A percentile compares a stretch with the other conserved stretches of the same genome.
Evolutionary conservation across 2,329 filamentous ascomycete genomes (phyloP).

Genomic region (Arthrocladium fulminans): DNA sequence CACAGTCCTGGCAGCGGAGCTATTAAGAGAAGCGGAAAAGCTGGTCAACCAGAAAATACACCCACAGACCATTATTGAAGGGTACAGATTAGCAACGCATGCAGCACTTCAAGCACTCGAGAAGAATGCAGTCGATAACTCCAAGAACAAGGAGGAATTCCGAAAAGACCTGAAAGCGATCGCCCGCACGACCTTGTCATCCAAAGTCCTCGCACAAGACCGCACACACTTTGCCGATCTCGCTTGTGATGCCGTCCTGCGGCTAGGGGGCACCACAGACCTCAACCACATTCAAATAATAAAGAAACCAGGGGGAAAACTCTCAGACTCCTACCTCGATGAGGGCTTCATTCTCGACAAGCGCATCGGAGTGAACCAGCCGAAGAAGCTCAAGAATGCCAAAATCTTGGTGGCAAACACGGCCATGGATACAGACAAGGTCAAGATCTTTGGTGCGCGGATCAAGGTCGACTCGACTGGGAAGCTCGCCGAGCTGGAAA

Average conservation of each 20-base stretch:
- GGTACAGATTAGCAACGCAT: constrained; percentile 90
- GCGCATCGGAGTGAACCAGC: constrained; percentile 97
- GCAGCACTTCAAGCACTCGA: constrained; percentile 80
- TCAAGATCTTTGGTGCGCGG: constrained; percentile 97
- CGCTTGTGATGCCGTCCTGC: constrained; percentile 81
- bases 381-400: constrained; percentile 91
- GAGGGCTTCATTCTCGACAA: constrained; percentile 98
- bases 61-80: constrained; percentile 98
- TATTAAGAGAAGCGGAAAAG: constrained; percentile 92
- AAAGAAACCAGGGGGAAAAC: constrained; percentile 97
- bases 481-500: constrained; percentile 96
- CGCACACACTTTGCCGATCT: constrained; percentile 83
- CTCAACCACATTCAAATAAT: constrained; percentile 98
- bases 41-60: constrained; percentile 97
- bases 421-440: constrained; percentile 98
- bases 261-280: constrained; percentile 82
- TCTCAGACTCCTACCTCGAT: constrained; percentile 94
- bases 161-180: constrained; percentile 83
- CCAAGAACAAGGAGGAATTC: constrained; percentile 72
- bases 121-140: constrained; percentile 80
- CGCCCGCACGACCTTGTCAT: constrained; percentile 89
- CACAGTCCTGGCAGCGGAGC: constrained; percentile 85
- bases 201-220: constrained; percentile 92
- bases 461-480: constrained; percentile 95
- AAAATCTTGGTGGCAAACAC: constrained; percentile 98